Percentiles rank a stretch among this genome's conserved stretches.
phyloP scores from a whole-genome alignment of 2,329 filamentous ascomycete species.

The Xylariaceae sp. region DNA sequence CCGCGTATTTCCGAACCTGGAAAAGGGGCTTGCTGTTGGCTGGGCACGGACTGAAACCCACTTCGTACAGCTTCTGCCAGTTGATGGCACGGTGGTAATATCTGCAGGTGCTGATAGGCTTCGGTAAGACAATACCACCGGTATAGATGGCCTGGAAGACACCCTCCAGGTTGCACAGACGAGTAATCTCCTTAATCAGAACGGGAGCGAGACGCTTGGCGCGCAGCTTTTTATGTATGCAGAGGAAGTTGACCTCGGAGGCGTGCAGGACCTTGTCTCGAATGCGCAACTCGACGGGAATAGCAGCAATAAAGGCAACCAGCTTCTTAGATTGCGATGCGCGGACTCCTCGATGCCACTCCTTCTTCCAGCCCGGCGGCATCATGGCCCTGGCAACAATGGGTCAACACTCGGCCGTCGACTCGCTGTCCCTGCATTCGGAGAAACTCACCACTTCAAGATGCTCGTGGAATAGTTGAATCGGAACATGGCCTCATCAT shows the following conservation, averaged over 20 bases:
- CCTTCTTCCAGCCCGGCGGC: conserved; percentile 85
- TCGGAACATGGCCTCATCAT: conserved; percentile 93
- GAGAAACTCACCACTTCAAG: conserved; percentile 66
- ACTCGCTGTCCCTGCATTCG: background rate
- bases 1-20: conserved; percentile 79
- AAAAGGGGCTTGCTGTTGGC: conserved; percentile 74
- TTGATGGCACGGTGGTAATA: conserved; percentile 94
- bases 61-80: conserved; percentile 93
- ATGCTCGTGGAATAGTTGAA: conserved; percentile 93
- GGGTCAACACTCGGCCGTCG: conserved; percentile 1
- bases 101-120: conserved; percentile 83
- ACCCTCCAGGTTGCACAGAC: conserved; percentile 77
- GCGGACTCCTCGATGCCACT: conserved; percentile 94
- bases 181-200: conserved; percentile 95
- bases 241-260: conserved; percentile 97
- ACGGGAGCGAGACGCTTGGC: conserved; percentile 88
- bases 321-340: conserved; percentile 77
- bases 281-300: conserved; percentile 78
- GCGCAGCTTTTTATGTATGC: conserved; percentile 95
- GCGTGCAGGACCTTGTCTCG: conserved; percentile 69
- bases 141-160: conserved; percentile 97
- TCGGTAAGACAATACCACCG: conserved; percentile 83
- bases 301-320: conserved; percentile 92
- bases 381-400: conserved; percentile 70
- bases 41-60: conserved; percentile 88